Evolutionary conservation across 805 yeast species (phyloP), one percentile per base, ranked within the genome.

Genomic region (Starmerella ratchasimensis): DNA sequence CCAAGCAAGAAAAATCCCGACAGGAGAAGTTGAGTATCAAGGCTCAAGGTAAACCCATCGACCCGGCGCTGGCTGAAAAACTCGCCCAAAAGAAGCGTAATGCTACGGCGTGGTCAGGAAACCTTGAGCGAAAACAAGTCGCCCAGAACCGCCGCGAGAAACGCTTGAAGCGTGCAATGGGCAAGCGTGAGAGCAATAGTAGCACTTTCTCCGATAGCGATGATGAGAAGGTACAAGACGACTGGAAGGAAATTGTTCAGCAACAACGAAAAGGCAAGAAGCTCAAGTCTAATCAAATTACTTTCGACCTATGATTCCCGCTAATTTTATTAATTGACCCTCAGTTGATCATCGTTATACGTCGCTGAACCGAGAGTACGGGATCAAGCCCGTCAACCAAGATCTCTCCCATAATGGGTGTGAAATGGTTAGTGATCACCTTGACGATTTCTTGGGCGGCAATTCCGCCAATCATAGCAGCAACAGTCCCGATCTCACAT

Each of bases 201-300:
- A 6, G 8, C 7, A 51, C 43, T 11, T 59, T 55, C 16, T 61
- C 54, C n/a, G 54, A 53, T 3, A 54, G 45, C 17, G 51, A 49
- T n/a, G 56, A 51, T 31, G 76, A 69, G 35, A 32, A 38, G 25
- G 46, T 38, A 13, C 70, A 66, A 36, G 69, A 63, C 29, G 97
- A 90, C 59, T 90, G 97, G 98, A 90, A 90, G 59, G 86, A 79
- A 22, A 51, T 77, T 18, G 78, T 88, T 1, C 61, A 72, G 44
- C n/a, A n/a, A n/a, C 69, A 69, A 33, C 74, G 67, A 43, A 86
- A 82, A 54, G 73, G 67, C 57, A 64, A 64, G 46, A 77, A 74
- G 56, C 50, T 79, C 30, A 36, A 38, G 36, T n/a, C 34, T 5
- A 43, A 31, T 19, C 38, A 13, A 41, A 31, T 42, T 22, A 27